A percentile compares a stretch with the other conserved stretches of the same genome.
Evolutionary conservation across 176 grass and related monocot genomes (phyloP).

Genomic region (Triticum aestivum): IWGSC_CS_RefSeq_v2.1 NC_057802.1:373901562-373902061

Average conservation of each 20-base stretch:
- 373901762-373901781: conserved; percentile 29
- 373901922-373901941: background rate
- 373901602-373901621: background rate
- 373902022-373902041: background rate
- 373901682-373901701: conserved; percentile 25
- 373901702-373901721: background rate
- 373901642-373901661: background rate
- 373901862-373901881: conserved; percentile 80
- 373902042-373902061: background rate
- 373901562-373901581: conserved; percentile 26
- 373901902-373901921: conserved; percentile 36
- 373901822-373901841: conserved; percentile 78
- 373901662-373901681: conserved; percentile 29
- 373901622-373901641: conserved; percentile 20
- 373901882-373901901: conserved; percentile 50
- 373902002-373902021: background rate
- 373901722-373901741: conserved; percentile 3
- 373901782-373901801: conserved; percentile 21
- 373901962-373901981: background rate
- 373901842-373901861: conserved; percentile 55
- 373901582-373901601: conserved; percentile 17
- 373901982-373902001: background rate
- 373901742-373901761: conserved; percentile 64
- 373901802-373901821: conserved; percentile 58
- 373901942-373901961: conserved; percentile 15